Conservation (phyloP, 2,329 filamentous ascomycete species). For the Aspergillus phoenicis region DNA sequence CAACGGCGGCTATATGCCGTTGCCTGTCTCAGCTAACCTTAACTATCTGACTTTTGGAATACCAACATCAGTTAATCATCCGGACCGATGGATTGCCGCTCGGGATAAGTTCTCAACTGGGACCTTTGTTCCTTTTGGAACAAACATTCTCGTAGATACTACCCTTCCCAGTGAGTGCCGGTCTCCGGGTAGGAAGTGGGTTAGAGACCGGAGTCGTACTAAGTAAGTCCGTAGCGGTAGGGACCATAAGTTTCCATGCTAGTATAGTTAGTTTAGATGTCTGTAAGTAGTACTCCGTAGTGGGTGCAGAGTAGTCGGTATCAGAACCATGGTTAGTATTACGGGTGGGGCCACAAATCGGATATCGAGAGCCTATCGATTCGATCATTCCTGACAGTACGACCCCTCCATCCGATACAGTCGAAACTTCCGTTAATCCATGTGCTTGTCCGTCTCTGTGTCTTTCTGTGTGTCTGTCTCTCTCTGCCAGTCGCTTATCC, state of each 20-base stretch:
- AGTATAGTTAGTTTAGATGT: background rate
- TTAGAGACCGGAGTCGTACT: too few species aligned
- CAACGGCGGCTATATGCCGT: background rate
- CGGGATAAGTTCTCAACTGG: background rate
- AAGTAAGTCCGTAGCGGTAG: background rate
- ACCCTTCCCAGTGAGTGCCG: background rate
- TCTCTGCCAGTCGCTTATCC: background rate
- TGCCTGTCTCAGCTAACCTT: background rate
- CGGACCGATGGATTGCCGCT: background rate
- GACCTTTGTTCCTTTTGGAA: background rate
- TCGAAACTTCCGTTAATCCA: background rate
- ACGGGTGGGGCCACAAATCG: conserved; percentile 4
- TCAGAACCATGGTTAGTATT: conserved; percentile 7
- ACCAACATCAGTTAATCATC: background rate
- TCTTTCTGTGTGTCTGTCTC: background rate
- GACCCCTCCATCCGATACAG: conserved; percentile 7
- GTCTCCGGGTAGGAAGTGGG: background rate
- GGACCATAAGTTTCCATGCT: background rate
- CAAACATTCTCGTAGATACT: background rate
- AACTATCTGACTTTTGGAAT: too few species aligned
- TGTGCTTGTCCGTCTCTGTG: background rate
- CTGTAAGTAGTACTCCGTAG: background rate
- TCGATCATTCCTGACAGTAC: conserved; percentile 11
- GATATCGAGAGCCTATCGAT: conserved; percentile 22
- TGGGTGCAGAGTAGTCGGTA: conserved; percentile 6